These are phyloP conservation scores for Citrus unshiu DNA, from an alignment of 345 rosid genomes.

Conservation along the genomic window DNA sequence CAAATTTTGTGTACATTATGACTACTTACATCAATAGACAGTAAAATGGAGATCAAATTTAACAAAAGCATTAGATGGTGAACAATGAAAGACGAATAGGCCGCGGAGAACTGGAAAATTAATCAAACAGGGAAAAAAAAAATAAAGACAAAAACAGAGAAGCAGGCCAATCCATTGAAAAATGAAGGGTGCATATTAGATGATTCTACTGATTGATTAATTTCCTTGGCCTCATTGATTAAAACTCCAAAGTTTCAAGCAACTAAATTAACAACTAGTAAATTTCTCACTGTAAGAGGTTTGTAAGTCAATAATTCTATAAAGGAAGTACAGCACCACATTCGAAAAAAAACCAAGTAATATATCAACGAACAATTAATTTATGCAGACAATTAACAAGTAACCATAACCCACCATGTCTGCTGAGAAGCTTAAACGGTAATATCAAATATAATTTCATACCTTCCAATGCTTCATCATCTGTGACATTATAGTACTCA, in stretches of 20 bases:
- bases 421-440: neutral
- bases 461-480: conserved; percentile 93
- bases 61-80: neutral
- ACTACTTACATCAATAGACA: neutral
- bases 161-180: neutral
- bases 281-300: neutral
- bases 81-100: neutral
- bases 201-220: neutral
- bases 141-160: too few relatives aligned
- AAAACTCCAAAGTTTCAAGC: neutral
- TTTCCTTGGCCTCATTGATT: neutral
- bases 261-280: neutral
- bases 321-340: neutral
- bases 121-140: neutral
- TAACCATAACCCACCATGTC: neutral
- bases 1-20: neutral
- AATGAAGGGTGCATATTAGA: neutral
- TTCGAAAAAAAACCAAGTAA: neutral
- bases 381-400: neutral
- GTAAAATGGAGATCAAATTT: neutral
- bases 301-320: neutral
- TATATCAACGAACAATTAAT: neutral
- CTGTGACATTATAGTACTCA: conserved; percentile 75
- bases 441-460: conserved; percentile 2
- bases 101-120: neutral